Conservation (phyloP, 148 eudicot species). For the Hydrangea macrophylla region DNA sequence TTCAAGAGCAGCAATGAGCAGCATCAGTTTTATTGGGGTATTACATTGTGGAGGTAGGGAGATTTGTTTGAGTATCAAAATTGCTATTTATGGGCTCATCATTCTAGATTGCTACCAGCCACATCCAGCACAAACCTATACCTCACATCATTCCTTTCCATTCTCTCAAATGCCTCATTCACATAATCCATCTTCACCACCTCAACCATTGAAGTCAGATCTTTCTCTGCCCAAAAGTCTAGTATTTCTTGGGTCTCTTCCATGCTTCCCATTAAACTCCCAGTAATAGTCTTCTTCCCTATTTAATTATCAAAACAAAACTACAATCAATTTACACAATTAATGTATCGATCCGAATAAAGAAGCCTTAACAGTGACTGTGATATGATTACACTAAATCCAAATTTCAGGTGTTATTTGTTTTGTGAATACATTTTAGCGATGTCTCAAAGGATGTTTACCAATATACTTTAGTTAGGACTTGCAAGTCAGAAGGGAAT, state of each 20-base stretch:
- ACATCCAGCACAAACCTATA: constrained; percentile 32
- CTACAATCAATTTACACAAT: too few relatives aligned
- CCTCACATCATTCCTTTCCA: constrained; percentile 32
- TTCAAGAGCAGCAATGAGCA: too few relatives aligned
- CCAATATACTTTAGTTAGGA: too few relatives aligned
- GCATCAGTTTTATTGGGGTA: too few relatives aligned
- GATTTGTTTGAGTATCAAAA: not conserved
- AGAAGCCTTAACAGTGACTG: too few relatives aligned
- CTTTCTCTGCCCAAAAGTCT: constrained; percentile 25
- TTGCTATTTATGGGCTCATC: not conserved
- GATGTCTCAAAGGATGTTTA: too few relatives aligned
- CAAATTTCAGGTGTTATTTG: too few relatives aligned
- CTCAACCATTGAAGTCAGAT: constrained; percentile 20
- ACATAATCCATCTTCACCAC: constrained; percentile 30
- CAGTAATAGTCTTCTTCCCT: constrained; percentile 21
- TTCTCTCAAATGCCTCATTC: constrained; percentile 28
- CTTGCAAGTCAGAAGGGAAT: too few relatives aligned
- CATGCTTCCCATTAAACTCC: constrained; percentile 31
- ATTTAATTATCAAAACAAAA: not conserved
- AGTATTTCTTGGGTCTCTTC: constrained; percentile 25
- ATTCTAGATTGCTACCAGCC: constrained; percentile 25
- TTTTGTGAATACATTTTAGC: too few relatives aligned
- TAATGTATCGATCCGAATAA: too few relatives aligned
- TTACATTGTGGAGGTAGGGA: too few relatives aligned
- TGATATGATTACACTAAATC: too few relatives aligned